Base-by-base conservation (phyloP, 805 yeast species). In the Candida caryicola region DNA sequence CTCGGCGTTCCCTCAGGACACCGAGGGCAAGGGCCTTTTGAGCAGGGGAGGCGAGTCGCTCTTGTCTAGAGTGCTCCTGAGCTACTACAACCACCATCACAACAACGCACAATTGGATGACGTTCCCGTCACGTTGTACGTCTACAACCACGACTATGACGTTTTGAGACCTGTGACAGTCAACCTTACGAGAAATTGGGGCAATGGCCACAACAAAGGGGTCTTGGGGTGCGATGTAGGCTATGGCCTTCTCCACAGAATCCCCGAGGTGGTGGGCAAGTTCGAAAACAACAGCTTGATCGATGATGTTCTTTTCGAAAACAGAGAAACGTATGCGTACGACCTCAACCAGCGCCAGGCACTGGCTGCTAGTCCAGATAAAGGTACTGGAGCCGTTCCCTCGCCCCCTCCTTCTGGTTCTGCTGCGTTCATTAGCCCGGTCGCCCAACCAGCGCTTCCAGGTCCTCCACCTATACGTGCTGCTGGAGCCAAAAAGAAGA, bases 181-280 rank as follows among this genome's bases (percentile, higher is more conserved):
- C n/a, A 69, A 76, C 37, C 55, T 69, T 31, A 66, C 74, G n/a
- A 72, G 74, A n/a, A 59, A 66, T 13, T 85, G 93, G 88, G 87
- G 89, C n/a, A 47, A 49, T 9, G 71, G 66, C 7, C 62, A 57
- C 12, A 88, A 90, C 12, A 74, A 69, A 46, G 95, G 96, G 1
- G 68, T 88, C 26, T 64, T 91, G 26, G 99, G 99, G 2, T 89
- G 96, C 63, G 95, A 90, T 47, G 95, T 91, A 14, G 98, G 97
- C 0, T 90, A 89, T 52, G 99, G 99, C 0, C 71, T 85, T 36
- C 66, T 91, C 35, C 98, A 91, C 56, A 68, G 93, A 43, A 62
- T 86, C n/a, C 96, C 98, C 1, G 77, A 79, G 41, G 83, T 79
- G 4, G 55, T 71, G 7, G 77, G 75, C 0, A 73, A 74, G 41